These are phyloP conservation scores for Paramecium sexaurelia DNA, from an alignment of 73 alveolate genomes.

Conservation along the genomic window DNA sequence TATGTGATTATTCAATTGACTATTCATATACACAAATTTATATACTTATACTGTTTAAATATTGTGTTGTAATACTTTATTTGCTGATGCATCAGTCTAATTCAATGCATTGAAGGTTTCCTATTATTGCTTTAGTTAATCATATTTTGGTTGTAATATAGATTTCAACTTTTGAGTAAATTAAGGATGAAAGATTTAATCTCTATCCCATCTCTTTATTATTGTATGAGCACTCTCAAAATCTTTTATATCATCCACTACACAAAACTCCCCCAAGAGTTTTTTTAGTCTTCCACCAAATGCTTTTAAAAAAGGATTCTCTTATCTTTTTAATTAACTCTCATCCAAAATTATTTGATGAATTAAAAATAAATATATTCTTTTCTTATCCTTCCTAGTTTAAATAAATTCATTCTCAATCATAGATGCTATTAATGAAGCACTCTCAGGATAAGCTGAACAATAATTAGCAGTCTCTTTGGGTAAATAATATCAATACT, in stretches of 20 bases:
- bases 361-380: neutral
- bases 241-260: neutral
- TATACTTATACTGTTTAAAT: conserved; percentile 27
- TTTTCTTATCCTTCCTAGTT: conserved; percentile 19
- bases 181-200: conserved; percentile 6
- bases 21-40: neutral
- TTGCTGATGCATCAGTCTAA: conserved; percentile 34
- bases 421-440: neutral
- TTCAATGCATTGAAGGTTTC: conserved; percentile 38
- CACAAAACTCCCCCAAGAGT: neutral
- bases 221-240: conserved; percentile 28
- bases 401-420: conserved; percentile 16
- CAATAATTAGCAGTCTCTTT: conserved; percentile 55
- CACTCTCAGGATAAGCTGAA: conserved; percentile 48
- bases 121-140: conserved; percentile 8
- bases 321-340: neutral
- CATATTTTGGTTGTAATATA: conserved; percentile 15
- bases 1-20: neutral
- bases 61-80: conserved; percentile 40
- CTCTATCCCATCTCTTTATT: conserved; percentile 51
- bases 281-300: conserved; percentile 18
- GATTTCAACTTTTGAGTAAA: neutral
- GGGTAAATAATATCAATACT: neutral
- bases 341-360: conserved; percentile 40
- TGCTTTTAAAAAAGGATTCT: neutral